These are phyloP conservation scores for Corylus heterophylla DNA, from an alignment of 306 rosid genomes.

Conservation along the genomic window DNA sequence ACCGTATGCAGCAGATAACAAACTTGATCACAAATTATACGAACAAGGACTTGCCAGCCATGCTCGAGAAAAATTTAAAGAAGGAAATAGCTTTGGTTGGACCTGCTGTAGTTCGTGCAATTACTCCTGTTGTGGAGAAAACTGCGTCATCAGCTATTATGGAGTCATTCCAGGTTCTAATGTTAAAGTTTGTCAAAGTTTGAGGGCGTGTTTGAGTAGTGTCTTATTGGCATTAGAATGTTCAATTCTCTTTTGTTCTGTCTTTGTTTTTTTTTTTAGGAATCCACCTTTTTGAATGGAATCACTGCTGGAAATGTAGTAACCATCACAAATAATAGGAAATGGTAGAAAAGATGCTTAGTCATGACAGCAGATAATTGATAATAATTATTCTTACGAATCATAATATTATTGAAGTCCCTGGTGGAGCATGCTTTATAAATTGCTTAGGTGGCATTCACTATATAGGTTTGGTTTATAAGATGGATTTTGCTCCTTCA, in stretches of 20 bases:
- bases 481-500: slow-evolving; percentile 14
- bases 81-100: slow-evolving; percentile 66
- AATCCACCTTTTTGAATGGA: slow-evolving; percentile 21
- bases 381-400: not conserved
- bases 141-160: slow-evolving; percentile 44
- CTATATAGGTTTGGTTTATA: not conserved
- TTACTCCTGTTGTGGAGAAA: slow-evolving; percentile 57
- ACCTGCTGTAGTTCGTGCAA: slow-evolving; percentile 52
- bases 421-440: not conserved
- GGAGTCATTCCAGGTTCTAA: slow-evolving; percentile 66
- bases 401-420: not conserved
- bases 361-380: not conserved
- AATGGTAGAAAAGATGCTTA: slow-evolving; percentile 11
- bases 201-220: slow-evolving; percentile 7
- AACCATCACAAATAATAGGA: not conserved
- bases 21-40: slow-evolving; percentile 54
- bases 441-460: slow-evolving; percentile 3
- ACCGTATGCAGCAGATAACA: slow-evolving; percentile 53
- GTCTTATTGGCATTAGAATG: slow-evolving; percentile 16
- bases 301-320: not conserved
- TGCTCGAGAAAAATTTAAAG: slow-evolving; percentile 62
- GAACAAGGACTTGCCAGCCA: slow-evolving; percentile 55
- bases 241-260: not conserved
- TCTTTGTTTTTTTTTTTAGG: not conserved
- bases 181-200: slow-evolving; percentile 15